phyloP scores from a whole-genome alignment of 2,329 filamentous ascomycete species.

The Simplicillium aogashimaense region DNA sequence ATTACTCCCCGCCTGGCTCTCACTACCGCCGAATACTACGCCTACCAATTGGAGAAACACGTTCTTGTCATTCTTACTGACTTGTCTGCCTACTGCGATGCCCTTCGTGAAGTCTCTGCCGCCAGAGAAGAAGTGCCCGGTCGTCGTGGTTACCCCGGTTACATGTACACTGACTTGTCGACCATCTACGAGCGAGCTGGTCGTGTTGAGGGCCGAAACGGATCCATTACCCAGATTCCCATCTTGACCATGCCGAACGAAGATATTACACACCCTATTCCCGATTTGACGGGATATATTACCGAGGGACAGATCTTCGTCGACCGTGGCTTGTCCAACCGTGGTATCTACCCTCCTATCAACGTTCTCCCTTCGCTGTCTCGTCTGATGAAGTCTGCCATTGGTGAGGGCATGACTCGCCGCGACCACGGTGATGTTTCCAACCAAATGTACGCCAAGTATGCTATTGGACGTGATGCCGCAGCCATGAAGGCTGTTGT shows the following conservation, averaged over 20 bases:
- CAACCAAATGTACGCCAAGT: slow-evolving; percentile 99
- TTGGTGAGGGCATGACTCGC: slow-evolving; percentile 92
- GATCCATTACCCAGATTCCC: slow-evolving; percentile 97
- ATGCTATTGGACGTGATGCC: slow-evolving; percentile 96
- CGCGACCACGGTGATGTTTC: slow-evolving; percentile 97
- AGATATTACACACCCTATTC: slow-evolving; percentile 98
- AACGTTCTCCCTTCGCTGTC: slow-evolving; percentile 97
- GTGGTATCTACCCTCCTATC: slow-evolving; percentile 96
- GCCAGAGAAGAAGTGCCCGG: slow-evolving; percentile 97
- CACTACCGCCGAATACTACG: slow-evolving; percentile 98
- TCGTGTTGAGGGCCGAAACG: slow-evolving; percentile 92
- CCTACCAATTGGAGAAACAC: slow-evolving; percentile 99
- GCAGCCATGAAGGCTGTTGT: slow-evolving; percentile 99
- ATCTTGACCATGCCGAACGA: slow-evolving; percentile 99
- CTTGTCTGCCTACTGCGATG: slow-evolving; percentile 96
- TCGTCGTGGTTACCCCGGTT: slow-evolving; percentile 98
- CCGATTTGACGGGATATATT: slow-evolving; percentile 97
- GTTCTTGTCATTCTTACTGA: slow-evolving; percentile 97
- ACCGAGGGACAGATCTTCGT: slow-evolving; percentile 98
- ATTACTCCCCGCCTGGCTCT: slow-evolving; percentile 97
- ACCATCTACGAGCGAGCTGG: slow-evolving; percentile 99
- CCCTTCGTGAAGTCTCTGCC: slow-evolving; percentile 94
- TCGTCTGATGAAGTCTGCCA: slow-evolving; percentile 99
- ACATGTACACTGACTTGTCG: slow-evolving; percentile 99
- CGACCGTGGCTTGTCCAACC: slow-evolving; percentile 88